A percentile compares a stretch with the other conserved stretches of the same genome.
These are phyloP conservation scores for Austroboletus novae-zelandiae DNA, from an alignment of 1,284 basidiomycete genomes.

Conservation along the genomic window DNA sequence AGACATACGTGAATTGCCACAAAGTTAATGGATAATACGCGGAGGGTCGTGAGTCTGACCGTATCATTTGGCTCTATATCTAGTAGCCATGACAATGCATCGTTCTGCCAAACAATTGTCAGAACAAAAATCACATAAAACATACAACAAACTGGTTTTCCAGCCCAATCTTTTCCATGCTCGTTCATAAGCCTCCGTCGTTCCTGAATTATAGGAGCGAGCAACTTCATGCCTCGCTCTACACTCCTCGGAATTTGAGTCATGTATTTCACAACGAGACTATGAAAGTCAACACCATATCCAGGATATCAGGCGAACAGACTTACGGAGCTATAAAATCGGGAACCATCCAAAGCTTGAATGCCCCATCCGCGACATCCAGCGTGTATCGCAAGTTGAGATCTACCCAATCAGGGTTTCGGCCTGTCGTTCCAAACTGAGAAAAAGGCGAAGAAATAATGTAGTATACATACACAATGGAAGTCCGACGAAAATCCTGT, in stretches of 20 bases:
- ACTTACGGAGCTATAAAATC: conserved; percentile 38
- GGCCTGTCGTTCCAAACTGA: conserved; percentile 27
- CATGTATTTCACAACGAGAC: not conserved
- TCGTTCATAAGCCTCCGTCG: conserved; percentile 30
- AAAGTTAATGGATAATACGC: conserved; percentile 37
- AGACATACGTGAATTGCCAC: conserved; percentile 34
- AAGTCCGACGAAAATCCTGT: conserved; percentile 39
- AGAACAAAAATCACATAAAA: not conserved
- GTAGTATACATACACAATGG: conserved; percentile 32
- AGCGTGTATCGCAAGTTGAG: conserved; percentile 35
- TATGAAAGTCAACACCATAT: not conserved
- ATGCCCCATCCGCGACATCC: conserved; percentile 30
- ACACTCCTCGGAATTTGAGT: not conserved
- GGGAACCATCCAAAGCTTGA: conserved; percentile 36
- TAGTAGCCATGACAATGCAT: not conserved
- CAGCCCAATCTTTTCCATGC: conserved; percentile 36
- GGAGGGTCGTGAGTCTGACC: conserved; percentile 27
- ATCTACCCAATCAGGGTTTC: conserved; percentile 37
- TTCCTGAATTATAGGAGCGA: conserved; percentile 36
- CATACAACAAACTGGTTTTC: conserved; percentile 33
- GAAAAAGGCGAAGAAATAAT: not conserved
- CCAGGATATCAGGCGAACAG: not conserved
- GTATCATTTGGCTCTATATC: not conserved
- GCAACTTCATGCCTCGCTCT: conserved; percentile 20
- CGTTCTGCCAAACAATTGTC: not conserved